Evolutionary conservation across 768 basidiomycete species (phyloP), one percentile per base, ranked within the genome.

Genomic region (Boletus coccyginus): DNA sequence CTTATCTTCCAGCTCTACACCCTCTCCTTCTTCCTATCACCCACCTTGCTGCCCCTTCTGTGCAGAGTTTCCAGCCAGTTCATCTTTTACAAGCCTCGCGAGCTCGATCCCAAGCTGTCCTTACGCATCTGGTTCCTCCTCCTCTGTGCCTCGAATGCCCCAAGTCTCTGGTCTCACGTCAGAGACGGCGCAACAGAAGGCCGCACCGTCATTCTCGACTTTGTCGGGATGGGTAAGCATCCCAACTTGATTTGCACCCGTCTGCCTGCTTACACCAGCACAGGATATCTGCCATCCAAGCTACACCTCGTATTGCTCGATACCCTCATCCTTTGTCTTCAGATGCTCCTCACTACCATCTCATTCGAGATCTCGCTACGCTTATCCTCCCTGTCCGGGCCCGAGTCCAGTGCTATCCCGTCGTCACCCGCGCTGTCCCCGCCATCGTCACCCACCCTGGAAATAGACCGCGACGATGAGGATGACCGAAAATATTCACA

Each of bases 11-110:
- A 90, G 67, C 74, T 92, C 59, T 83, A 88, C 70, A 79, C 83
- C 49, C 68, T 91, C 55, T 91, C 89, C 42, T 92, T 89, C 78
- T 82, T 92, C 72, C 77, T 88, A 33, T 85, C 88, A 5, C 90
- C 90, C 9, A 79, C 85, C 33, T 64, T 90, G 55, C 44, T 73
- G 31, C 72, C 70, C 42, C 45, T 71, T 16, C 50, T 71, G 9
- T 73, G 63, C 10, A 81, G 90, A 39, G 62, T 85, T 46, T 61
- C 81, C 40, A 77, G 79, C 40, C 90, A 92, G 68, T 80, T 84
- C 62, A 77, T 88, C 60, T 86, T 84, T 66, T 76, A 82, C 42
- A 82, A 81, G 62, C 86, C 90, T 21, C 76, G 85, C 63, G 87
- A 89, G 47, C 71, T 87, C 55, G 85, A 88, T 59, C 72, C 83